Base-by-base conservation (phyloP, 2,329 filamentous ascomycete genomes). In the Colletotrichum sp. region DNA sequence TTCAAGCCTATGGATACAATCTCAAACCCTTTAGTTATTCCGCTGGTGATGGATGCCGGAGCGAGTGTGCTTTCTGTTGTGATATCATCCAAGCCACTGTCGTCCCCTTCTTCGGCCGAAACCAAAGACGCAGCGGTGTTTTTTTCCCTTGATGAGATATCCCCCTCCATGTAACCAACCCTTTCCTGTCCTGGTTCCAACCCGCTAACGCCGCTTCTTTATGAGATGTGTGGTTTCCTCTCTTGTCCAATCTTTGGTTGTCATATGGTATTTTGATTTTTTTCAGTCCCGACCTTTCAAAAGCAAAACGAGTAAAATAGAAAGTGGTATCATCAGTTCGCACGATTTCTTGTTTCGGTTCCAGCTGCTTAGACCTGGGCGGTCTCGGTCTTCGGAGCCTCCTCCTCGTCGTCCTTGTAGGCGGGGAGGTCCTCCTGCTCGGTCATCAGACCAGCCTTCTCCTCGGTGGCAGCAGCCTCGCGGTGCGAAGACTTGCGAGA, bases 381-480 rank as follows among this genome's bases (percentile, higher is more conserved):
- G 5, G 67, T 64, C 44, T 78, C 67, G 44, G 15, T 62, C 75
- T 77, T 77, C n/a, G 62, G 0, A 2, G 16, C 22, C 0, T 76
- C 69, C 59, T 78, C 77, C 25, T 79, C 78, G 15, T 79, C 79
- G 34, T 82, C 80, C 52, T 81, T 70, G 74, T 85, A 84, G 59
- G 78, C 77, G 36, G 81, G 82, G 34, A 80, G 81, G 57, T 74
- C 70, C 61, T 82, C 80, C 61, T 85, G 83, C 22, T 84, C 75
- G 29, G 83, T 83, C 84, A 91, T 88, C 71, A 92, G 83, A 32
- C 86, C 86, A 7, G 85, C 81, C 85, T 91, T 91, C 82, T 91
- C 90, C 27, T 89, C 87, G 2, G 83, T 84, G 16, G 74, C 80
- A 44, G 81, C 84, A 63, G 80, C 82, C 78, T 89, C 88, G n/a